Conservation (phyloP, 2,329 filamentous ascomycete genomes). For the Fusarium drepaniforme region DNA sequence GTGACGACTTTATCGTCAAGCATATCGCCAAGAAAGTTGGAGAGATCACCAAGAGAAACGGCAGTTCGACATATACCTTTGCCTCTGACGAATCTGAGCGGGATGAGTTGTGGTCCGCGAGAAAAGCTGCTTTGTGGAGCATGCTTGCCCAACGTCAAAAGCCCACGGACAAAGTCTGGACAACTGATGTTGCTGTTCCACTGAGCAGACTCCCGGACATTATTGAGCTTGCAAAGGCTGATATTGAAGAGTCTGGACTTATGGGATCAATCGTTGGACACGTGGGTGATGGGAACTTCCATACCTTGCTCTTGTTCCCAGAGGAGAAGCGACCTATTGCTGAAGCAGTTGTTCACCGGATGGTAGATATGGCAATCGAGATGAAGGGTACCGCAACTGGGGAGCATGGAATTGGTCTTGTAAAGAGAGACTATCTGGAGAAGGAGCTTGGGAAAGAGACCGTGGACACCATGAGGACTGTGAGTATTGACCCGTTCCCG, state of each 20-base stretch:
- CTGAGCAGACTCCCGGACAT: background rate
- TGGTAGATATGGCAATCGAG: slow-evolving; percentile 75
- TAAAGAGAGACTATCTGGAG: slow-evolving; percentile 67
- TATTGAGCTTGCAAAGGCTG: background rate
- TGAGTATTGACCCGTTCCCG: slow-evolving; percentile 54
- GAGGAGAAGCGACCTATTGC: slow-evolving; percentile 46
- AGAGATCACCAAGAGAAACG: background rate
- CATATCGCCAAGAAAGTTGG: background rate
- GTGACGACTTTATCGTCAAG: background rate
- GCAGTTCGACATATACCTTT: background rate
- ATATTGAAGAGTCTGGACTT: background rate
- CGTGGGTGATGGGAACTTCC: slow-evolving; percentile 70
- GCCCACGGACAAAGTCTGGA: background rate
- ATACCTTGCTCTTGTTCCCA: background rate
- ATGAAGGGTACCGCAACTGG: slow-evolving; percentile 77
- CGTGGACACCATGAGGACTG: slow-evolving; percentile 57
- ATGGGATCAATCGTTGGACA: background rate
- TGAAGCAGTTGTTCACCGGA: slow-evolving; percentile 69
- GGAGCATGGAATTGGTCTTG: slow-evolving; percentile 72
- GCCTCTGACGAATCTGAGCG: background rate
- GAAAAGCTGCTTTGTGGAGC: background rate
- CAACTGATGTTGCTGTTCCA: background rate
- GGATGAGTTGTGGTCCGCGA: background rate
- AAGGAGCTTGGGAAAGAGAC: slow-evolving; percentile 67
- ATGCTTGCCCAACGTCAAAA: background rate